phyloP scores from a whole-genome alignment of 2,329 filamentous ascomycete genomes.

The Tricladium varicosporioides region DNA sequence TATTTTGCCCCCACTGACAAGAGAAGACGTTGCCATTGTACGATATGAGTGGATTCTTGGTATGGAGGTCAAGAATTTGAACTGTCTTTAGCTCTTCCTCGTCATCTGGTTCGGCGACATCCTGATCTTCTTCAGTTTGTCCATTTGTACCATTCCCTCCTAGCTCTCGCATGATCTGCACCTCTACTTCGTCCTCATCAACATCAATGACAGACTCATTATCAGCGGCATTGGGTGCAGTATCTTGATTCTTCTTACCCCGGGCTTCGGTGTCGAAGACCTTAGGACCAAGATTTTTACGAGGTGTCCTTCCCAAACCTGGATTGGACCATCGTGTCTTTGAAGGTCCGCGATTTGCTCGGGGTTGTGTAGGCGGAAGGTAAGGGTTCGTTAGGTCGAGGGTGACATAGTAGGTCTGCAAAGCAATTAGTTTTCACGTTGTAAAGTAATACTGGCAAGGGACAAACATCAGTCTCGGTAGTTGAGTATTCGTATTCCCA shows the following conservation, averaged over 20 bases:
- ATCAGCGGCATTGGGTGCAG: too few relatives aligned
- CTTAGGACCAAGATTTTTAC: neutral
- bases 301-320: neutral
- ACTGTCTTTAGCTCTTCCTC: constrained; percentile 42
- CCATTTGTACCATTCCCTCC: constrained; percentile 24
- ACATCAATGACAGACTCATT: neutral
- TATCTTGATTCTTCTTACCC: too few relatives aligned
- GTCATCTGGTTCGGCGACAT: constrained; percentile 12
- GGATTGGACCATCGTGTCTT: constrained; percentile 11
- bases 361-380: constrained; percentile 18
- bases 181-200: constrained; percentile 17
- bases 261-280: too few relatives aligned
- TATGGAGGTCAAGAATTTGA: constrained; percentile 82
- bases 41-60: constrained; percentile 70
- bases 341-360: constrained; percentile 8
- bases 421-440: neutral
- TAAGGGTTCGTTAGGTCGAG: constrained; percentile 54
- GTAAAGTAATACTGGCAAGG: neutral
- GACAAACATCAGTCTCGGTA: constrained; percentile 57
- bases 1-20: constrained; percentile 77
- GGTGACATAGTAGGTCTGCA: constrained; percentile 61
- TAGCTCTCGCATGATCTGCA: constrained; percentile 32
- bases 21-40: constrained; percentile 77
- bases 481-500: constrained; percentile 68
- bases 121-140: constrained; percentile 11